phyloP scores from a whole-genome alignment of 2,329 filamentous ascomycete genomes.

The Emericellopsis cladophorae region DNA sequence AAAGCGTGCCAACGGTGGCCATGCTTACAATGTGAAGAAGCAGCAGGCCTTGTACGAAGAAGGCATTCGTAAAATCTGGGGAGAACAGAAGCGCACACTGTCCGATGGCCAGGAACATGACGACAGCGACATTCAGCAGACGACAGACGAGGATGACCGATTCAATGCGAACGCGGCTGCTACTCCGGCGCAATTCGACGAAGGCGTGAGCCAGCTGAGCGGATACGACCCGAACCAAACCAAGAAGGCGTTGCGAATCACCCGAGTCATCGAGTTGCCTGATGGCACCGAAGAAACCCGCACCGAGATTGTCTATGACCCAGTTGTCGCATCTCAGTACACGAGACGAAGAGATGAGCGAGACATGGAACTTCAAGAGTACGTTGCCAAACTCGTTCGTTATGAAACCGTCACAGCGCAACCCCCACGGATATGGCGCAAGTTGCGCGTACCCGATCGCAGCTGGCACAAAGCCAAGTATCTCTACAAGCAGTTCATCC shows the following conservation, averaged over 20 bases:
- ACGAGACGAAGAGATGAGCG: conserved; percentile 62
- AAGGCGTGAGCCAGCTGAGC: conserved; percentile 69
- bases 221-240: conserved; percentile 32
- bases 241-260: conserved; percentile 62
- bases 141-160: conserved; percentile 49
- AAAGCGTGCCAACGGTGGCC: conserved; percentile 79
- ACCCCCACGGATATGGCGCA: conserved; percentile 6
- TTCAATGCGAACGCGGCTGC: conserved; percentile 63
- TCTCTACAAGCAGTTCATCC: conserved; percentile 1
- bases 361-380: conserved; percentile 63
- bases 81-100: conserved; percentile 69
- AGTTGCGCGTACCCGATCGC: conserved; percentile 6
- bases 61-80: conserved; percentile 86
- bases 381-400: conserved; percentile 20
- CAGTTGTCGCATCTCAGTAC: conserved; percentile 81
- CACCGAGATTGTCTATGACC: conserved; percentile 63
- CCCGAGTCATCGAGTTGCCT: conserved; percentile 39
- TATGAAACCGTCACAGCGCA: conserved; percentile 1
- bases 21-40: conserved; percentile 93
- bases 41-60: conserved; percentile 89
- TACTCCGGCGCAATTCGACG: conserved; percentile 57
- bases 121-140: conserved; percentile 44
- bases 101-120: conserved; percentile 58
- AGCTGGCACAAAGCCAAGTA: conserved; percentile 1
- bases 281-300: conserved; percentile 44